Conservation (phyloP, 306 rosid species). For the Quillaja saponaria region DNA sequence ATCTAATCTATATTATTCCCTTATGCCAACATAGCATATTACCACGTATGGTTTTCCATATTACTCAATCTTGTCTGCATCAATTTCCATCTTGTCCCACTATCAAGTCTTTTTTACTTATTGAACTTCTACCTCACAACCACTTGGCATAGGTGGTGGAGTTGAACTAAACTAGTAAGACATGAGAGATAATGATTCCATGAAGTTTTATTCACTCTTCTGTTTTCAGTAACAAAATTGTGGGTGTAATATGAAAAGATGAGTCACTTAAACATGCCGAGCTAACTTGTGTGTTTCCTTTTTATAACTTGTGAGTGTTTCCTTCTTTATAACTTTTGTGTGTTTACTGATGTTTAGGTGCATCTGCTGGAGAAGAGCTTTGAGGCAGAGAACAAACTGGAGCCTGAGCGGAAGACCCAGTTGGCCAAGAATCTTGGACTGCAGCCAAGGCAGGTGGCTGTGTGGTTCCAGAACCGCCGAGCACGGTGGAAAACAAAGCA, state of each 20-base stretch:
- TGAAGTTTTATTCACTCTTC: slow-evolving; percentile 3
- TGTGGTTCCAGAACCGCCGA: slow-evolving; percentile 98
- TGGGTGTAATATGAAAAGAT: slow-evolving; percentile 1
- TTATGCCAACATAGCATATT: slow-evolving; percentile 30
- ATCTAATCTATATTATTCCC: slow-evolving; percentile 33
- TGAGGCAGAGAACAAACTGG: slow-evolving; percentile 96
- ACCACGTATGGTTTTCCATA: neutral
- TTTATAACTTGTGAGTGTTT: slow-evolving; percentile 1
- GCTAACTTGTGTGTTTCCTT: neutral
- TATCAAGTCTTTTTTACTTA: slow-evolving; percentile 2
- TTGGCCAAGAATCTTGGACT: slow-evolving; percentile 92
- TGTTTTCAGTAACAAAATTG: slow-evolving; percentile 3
- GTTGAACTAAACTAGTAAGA: neutral
- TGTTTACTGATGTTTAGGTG: slow-evolving; percentile 51
- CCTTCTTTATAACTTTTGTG: slow-evolving; percentile 20
- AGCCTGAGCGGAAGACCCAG: slow-evolving; percentile 87
- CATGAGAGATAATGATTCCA: slow-evolving; percentile 6
- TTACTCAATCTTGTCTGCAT: slow-evolving; percentile 15
- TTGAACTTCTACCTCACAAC: slow-evolving; percentile 6
- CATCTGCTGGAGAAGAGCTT: slow-evolving; percentile 91
- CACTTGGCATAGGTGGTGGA: neutral
- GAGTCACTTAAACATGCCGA: neutral
- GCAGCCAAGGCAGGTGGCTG: slow-evolving; percentile 98
- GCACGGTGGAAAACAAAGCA: slow-evolving; percentile 99
- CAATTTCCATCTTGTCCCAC: slow-evolving; percentile 7